Evolutionary conservation across 805 yeast genomes (phyloP).

Genomic region (Yamadazyma paraphyllophila): DNA sequence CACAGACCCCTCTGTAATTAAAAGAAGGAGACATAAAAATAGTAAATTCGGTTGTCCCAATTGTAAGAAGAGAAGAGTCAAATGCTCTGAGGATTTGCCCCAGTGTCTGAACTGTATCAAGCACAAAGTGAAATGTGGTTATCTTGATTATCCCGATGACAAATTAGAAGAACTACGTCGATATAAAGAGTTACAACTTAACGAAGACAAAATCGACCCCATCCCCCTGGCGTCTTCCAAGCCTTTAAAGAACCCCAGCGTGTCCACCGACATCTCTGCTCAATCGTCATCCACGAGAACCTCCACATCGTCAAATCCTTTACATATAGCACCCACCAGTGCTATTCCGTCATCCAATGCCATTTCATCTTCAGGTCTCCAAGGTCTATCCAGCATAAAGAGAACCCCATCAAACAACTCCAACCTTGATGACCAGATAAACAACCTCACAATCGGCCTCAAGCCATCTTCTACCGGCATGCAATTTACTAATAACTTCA

Average conservation of each 20-base stretch:
- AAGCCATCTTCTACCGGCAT: neutral
- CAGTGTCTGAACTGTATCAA: slow-evolving; percentile 39
- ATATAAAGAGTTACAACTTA: slow-evolving; percentile 12
- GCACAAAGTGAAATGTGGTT: slow-evolving; percentile 40
- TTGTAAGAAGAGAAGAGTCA: slow-evolving; percentile 50
- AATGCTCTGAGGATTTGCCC: slow-evolving; percentile 45
- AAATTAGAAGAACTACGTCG: slow-evolving; percentile 28
- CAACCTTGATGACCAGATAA: slow-evolving; percentile 13
- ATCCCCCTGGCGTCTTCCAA: neutral
- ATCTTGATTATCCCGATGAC: slow-evolving; percentile 31
- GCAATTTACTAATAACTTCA: slow-evolving; percentile 7
- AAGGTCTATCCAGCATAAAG: neutral
- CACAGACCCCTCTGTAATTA: slow-evolving; percentile 4
- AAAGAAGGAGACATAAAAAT: slow-evolving; percentile 32
- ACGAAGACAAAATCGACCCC: slow-evolving; percentile 15
- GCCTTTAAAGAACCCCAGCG: neutral
- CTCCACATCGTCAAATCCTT: neutral
- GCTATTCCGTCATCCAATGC: neutral
- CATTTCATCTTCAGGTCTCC: neutral
- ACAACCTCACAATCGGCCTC: slow-evolving; percentile 17
- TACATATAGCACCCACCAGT: too few relatives aligned
- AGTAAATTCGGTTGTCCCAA: slow-evolving; percentile 46
- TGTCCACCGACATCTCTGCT: neutral
- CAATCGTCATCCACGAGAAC: neutral
- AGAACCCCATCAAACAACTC: neutral